A percentile compares a stretch with the other conserved stretches of the same genome.
Conservation (phyloP, 2,329 filamentous ascomycete species). For the Ophiocordyceps camponoti-saundersi region DNA sequence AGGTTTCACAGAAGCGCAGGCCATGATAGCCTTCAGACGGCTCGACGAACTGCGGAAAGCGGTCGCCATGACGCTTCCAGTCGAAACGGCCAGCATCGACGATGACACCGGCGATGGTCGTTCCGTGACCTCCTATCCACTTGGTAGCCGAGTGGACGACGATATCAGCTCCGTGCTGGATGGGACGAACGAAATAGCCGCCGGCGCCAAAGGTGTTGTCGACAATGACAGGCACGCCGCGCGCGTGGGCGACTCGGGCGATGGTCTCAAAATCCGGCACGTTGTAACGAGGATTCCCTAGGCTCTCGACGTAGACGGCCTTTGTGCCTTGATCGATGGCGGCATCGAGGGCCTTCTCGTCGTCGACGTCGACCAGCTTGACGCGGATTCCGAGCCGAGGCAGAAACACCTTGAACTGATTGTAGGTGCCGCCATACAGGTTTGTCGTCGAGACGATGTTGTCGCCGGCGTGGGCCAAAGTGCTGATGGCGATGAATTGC, state of each 20-base stretch:
- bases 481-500: constrained; percentile 76
- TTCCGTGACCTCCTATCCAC: constrained; percentile 93
- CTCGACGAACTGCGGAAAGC: constrained; percentile 88
- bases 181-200: constrained; percentile 73
- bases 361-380: constrained; percentile 75
- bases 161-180: constrained; percentile 83
- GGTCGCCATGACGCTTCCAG: constrained; percentile 68
- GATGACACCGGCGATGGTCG: constrained; percentile 74
- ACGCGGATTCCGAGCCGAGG: constrained; percentile 75
- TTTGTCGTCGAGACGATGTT: constrained; percentile 88
- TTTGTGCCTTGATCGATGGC: constrained; percentile 89
- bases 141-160: constrained; percentile 91
- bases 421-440: constrained; percentile 90
- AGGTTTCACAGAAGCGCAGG: constrained; percentile 86
- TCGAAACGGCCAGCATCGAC: constrained; percentile 85
- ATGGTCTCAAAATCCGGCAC: constrained; percentile 83
- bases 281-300: constrained; percentile 89
- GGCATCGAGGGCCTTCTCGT: constrained; percentile 58
- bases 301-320: constrained; percentile 80
- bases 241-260: constrained; percentile 56
- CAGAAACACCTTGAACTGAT: constrained; percentile 86
- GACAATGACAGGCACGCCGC: constrained; percentile 51
- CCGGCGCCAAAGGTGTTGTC: constrained; percentile 95
- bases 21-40: constrained; percentile 82
- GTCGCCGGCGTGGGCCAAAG: constrained; percentile 75